These are phyloP conservation scores for Aurifilum marmelostoma DNA, from an alignment of 2,329 filamentous ascomycete species.

Conservation along the genomic window DNA sequence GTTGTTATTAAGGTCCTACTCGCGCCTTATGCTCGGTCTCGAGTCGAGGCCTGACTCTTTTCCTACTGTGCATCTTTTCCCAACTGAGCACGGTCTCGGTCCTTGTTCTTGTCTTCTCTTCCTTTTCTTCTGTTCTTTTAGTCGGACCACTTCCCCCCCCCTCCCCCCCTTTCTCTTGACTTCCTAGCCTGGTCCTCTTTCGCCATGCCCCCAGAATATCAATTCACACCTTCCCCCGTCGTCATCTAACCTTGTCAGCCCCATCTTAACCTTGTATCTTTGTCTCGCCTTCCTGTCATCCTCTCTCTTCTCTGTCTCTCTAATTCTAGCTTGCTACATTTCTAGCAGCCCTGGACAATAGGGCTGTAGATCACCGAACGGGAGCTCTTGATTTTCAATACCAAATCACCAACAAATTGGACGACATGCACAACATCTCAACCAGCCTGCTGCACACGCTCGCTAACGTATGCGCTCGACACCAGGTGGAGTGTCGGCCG, in stretches of 20 bases:
- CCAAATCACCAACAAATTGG: not conserved
- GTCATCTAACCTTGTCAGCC: conserved; percentile 17
- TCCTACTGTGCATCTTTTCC: not conserved
- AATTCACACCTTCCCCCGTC: conserved; percentile 11
- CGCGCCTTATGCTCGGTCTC: not conserved
- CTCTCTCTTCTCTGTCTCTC: not conserved
- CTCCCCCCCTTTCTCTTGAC: too few relatives aligned
- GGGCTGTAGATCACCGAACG: not conserved
- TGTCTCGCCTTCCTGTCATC: not conserved
- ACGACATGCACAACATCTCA: not conserved
- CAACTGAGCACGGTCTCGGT: conserved; percentile 1
- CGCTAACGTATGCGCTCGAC: not conserved
- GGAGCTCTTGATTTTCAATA: not conserved
- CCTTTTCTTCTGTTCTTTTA: not conserved
- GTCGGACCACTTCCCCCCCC: conserved; percentile 1
- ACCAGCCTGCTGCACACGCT: not conserved
- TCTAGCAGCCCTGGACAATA: not conserved
- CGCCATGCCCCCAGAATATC: conserved; percentile 15
- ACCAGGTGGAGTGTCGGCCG: not conserved
- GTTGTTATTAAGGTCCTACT: not conserved
- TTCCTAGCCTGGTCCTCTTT: not conserved
- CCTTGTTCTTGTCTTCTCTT: not conserved
- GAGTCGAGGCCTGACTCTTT: not conserved
- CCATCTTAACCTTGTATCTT: not conserved
- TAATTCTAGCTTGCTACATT: not conserved